Base-by-base conservation (phyloP, 805 yeast genomes). In the Candida endomychidarum region DNA sequence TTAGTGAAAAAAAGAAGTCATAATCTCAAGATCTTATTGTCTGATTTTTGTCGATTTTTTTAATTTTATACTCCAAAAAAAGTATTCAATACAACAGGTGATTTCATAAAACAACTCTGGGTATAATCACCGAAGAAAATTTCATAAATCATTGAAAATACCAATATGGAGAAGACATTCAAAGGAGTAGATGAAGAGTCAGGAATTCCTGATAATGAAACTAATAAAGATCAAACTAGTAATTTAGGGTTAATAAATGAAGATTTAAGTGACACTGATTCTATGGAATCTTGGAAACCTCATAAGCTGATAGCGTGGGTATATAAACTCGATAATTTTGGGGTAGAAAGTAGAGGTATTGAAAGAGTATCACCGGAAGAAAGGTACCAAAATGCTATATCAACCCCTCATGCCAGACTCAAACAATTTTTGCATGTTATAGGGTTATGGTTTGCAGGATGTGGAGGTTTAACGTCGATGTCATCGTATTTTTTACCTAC, bases 401-500 rank as follows among this genome's bases (percentile, higher is more conserved):
- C 34, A 5, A 39, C 43, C 17, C 19, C 15, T n/a, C 34, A 33
- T 31, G 16, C 39, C 9, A 49, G 36, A 14, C 15, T 36, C 3
- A 21, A 42, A 12, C 67, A 60, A 36, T 57, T 62, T 34, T 12
- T 54, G 4, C 52, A 57, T 37, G 67, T 65, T 4, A 34, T 58
- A 18, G 70, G 70, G 1, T 54, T 65, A 8, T 65, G 69, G 69
- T 52, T 60, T 40, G 62, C 70, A 25, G 70, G 64, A 2, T 61
- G 69, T 45, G 69, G 67, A 8, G 69, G 70, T 1, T 44, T 65
- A 20, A 62, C 69, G 3, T 58, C 70, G 6, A 64, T 62, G 69
- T 56, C 65, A 2, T 58, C 67, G 17, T 65, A 60, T 42, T 65
- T 63, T 36, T 46, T 63, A 12, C 62, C 68, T 4, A 55, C 66